A percentile compares a stretch with the other conserved stretches of the same genome.
phyloP scores from a whole-genome alignment of 2,329 filamentous ascomycete species.

The Talaromyces atroroseus region DNA sequence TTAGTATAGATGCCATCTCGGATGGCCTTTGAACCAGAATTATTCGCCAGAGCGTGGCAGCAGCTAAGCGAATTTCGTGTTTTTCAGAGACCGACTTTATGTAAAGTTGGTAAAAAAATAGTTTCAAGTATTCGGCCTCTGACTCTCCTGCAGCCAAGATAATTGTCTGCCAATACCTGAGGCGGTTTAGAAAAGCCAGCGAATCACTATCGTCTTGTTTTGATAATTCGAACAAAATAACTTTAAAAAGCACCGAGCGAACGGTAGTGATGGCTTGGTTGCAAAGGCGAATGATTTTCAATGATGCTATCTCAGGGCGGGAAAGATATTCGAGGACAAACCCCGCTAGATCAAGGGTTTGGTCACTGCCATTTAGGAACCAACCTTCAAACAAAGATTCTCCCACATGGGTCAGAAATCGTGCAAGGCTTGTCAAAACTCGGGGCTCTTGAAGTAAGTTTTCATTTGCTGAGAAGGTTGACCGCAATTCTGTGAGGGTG shows the following conservation, averaged over 20 bases:
- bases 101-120: slow-evolving; percentile 91
- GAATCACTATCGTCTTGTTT: slow-evolving; percentile 70
- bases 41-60: slow-evolving; percentile 83
- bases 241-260: slow-evolving; percentile 68
- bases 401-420: slow-evolving; percentile 72
- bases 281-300: slow-evolving; percentile 89
- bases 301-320: slow-evolving; percentile 68
- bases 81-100: slow-evolving; percentile 72
- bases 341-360: slow-evolving; percentile 79
- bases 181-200: slow-evolving; percentile 69
- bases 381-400: slow-evolving; percentile 94
- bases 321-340: slow-evolving; percentile 83
- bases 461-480: slow-evolving; percentile 64
- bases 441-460: slow-evolving; percentile 72
- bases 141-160: slow-evolving; percentile 71
- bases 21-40: slow-evolving; percentile 88
- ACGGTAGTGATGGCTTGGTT: slow-evolving; percentile 74
- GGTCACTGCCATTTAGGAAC: slow-evolving; percentile 84
- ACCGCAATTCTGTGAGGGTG: slow-evolving; percentile 65
- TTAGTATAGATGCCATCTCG: slow-evolving; percentile 69
- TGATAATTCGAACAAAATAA: slow-evolving; percentile 74
- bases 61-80: slow-evolving; percentile 62
- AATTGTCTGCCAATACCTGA: slow-evolving; percentile 94
- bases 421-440: slow-evolving; percentile 77
- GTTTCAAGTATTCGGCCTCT: slow-evolving; percentile 74